Evolutionary conservation across 371 early-diverging fungal species (phyloP), one percentile per base, ranked within the genome.

Genomic region (Dipsacomyces acuminosporus): DNA sequence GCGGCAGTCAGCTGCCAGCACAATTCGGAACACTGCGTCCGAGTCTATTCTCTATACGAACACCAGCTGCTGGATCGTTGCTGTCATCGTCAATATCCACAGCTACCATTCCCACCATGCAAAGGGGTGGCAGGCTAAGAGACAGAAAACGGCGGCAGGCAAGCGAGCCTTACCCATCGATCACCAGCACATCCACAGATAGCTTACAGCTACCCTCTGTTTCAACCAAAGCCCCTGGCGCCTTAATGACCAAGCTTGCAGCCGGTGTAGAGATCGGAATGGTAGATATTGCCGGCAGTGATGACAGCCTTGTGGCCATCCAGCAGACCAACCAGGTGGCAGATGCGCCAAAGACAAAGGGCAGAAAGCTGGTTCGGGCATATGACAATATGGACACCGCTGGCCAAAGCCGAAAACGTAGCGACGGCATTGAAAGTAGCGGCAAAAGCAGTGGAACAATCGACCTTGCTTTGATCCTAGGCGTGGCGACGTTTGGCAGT

Each of bases 401-500:
- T 30, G 30, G 30, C 30, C 5, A 11, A 30, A 30, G 11, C 7
- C 5, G 30, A 5, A 30, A 30, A 5, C 5, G 30, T 11, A 30
- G 30, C 30, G 7, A 11, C 11, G 30, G 30, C 7, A 7, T 11
- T 17, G 34, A 6, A 2, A 1, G 44, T n/a, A 17, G 26, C 42
- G n/a, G 33, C 30, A 18, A 44, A 17, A 13, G n/a, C 30, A 42
- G 44, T 17, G 22, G 34, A 8, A 20, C 8, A 8, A 40, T 55
- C 11, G 61, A 63, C 24, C 25, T 63, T 45, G 59, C 51, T 2
- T 54, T 56, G 3, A 5, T 55, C 11, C 25, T 69, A 20, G 69
- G 69, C 21, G 64, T 55, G 17, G 69, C 64, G 6, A 51, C 64
- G 44, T 69, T 69, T 59, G 69, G 69, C 23, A 69, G 69, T 25